Evolutionary conservation across 371 early-diverging fungal species (phyloP), one percentile per base, ranked within the genome.

Genomic region (Mucor racemosus): DNA sequence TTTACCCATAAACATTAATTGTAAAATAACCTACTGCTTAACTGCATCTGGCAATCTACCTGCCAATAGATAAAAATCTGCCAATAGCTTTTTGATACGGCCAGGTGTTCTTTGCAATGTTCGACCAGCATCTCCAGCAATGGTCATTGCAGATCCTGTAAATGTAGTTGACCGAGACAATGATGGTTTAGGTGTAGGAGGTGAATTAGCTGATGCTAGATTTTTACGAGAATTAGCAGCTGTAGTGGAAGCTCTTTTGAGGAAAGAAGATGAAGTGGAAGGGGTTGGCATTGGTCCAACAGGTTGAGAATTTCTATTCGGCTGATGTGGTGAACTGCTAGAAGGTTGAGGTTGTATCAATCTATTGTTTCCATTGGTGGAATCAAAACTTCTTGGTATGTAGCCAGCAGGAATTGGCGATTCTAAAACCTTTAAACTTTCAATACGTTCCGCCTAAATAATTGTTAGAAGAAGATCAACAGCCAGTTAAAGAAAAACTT

Each of bases 31-130:
- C 68, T 82, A 90, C 90, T 84, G 86, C 36, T 76, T 69, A 7
- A 92, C 87, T 9, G 95, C 94, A 66, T 88, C 86, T 3, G 92
- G 92, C 36, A 91, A 64, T 46, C 90, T 74, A 26, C 95, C 95
- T 26, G 92, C 89, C 74, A 95, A 73, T 50, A 95, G 62, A 71
- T 88, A 92, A 54, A 94, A 74, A 74, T 95, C 95, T 1, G 87
- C 92, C 21, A 93, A 71, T 19, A 95, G 67, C 65, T 95, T 95
- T 64, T 88, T 86, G 26, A 89, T 88, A 39, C 95, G 72, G 1
- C 89, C 91, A 15, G 91, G 91, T 6, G 94, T 91, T 38, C 94
- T 66, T 40, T 79, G 71, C 42, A 69, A 76, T 19, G 79, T 76
- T 88, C 85, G 4, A 90, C 92, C 46, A 90, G 65, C 41, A 90